Conservation (phyloP, 2,329 filamentous ascomycete genomes). For the Sporothrix luriei region DNA sequence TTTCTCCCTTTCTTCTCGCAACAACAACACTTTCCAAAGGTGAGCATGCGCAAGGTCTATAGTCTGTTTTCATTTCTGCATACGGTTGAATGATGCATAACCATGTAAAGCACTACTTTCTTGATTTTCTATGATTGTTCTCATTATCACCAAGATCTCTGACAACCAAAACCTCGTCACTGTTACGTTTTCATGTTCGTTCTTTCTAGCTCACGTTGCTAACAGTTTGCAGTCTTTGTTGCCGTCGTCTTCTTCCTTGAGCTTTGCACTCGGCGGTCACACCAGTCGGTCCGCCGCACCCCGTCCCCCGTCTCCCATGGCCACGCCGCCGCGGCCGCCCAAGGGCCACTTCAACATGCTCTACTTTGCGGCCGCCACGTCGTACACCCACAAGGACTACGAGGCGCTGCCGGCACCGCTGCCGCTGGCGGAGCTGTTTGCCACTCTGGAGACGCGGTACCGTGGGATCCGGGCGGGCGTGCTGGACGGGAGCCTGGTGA, state of each 20-base stretch:
- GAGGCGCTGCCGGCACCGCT: slow-evolving; percentile 70
- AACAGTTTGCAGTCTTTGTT: slow-evolving; percentile 9
- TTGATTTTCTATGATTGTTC: slow-evolving; percentile 55
- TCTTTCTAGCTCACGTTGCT: neutral
- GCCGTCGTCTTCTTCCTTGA: neutral
- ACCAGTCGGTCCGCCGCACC: neutral
- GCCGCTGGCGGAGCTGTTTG: slow-evolving; percentile 63
- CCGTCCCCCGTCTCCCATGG: slow-evolving; percentile 37
- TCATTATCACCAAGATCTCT: slow-evolving; percentile 72
- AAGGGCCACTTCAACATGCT: slow-evolving; percentile 74
- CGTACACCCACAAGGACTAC: slow-evolving; percentile 67
- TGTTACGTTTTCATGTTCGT: neutral
- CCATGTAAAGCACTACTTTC: slow-evolving; percentile 44
- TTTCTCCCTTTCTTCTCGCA: neutral
- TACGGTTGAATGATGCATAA: slow-evolving; percentile 41
- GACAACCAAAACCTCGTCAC: slow-evolving; percentile 44
- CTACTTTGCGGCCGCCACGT: slow-evolving; percentile 77
- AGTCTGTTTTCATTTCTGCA: neutral
- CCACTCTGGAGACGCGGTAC: slow-evolving; percentile 68
- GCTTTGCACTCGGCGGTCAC: neutral
- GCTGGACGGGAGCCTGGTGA: slow-evolving; percentile 72
- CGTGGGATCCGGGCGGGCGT: slow-evolving; percentile 69
- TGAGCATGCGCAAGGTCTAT: neutral
- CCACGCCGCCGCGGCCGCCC: slow-evolving; percentile 52
- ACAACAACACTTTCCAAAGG: slow-evolving; percentile 16